Evolutionary conservation across 2,329 filamentous ascomycete genomes (phyloP).

Genomic region (Dryadomyces quercivorus): DNA sequence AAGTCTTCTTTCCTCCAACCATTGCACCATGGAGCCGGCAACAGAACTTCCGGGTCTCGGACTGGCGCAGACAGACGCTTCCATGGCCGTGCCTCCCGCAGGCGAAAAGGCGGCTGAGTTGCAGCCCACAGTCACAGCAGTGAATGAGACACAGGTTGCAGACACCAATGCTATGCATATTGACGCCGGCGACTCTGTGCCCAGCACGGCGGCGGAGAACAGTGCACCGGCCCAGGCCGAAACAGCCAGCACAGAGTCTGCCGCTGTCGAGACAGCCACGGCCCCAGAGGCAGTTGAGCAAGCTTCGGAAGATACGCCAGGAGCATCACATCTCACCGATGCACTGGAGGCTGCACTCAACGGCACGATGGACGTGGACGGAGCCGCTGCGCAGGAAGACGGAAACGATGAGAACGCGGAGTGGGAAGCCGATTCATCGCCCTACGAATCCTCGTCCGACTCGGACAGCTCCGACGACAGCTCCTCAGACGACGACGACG

Average conservation of each 20-base stretch:
- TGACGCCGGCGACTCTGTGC: neutral
- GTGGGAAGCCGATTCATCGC: constrained; percentile 74
- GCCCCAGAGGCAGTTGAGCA: neutral
- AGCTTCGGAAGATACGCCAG: neutral
- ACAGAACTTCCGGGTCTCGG: neutral
- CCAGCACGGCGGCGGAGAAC: neutral
- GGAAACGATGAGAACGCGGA: constrained; percentile 29
- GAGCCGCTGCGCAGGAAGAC: neutral
- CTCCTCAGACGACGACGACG: constrained; percentile 37
- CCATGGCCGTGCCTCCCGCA: neutral
- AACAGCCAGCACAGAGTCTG: neutral
- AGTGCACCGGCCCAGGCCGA: neutral
- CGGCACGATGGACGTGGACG: constrained; percentile 11
- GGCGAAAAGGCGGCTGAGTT: neutral
- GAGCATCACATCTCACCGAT: constrained; percentile 11
- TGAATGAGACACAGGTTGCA: neutral
- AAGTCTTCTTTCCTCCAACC: neutral
- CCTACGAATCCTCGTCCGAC: constrained; percentile 55
- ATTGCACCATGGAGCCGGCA: neutral
- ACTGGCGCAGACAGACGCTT: neutral
- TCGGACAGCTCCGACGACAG: constrained; percentile 48
- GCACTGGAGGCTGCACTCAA: constrained; percentile 15
- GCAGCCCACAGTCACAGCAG: neutral
- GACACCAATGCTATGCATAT: neutral
- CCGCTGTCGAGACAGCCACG: neutral